These are phyloP conservation scores for Macaranga tanarius DNA, from an alignment of 441 rosid genomes.

Conservation along the genomic window DNA sequence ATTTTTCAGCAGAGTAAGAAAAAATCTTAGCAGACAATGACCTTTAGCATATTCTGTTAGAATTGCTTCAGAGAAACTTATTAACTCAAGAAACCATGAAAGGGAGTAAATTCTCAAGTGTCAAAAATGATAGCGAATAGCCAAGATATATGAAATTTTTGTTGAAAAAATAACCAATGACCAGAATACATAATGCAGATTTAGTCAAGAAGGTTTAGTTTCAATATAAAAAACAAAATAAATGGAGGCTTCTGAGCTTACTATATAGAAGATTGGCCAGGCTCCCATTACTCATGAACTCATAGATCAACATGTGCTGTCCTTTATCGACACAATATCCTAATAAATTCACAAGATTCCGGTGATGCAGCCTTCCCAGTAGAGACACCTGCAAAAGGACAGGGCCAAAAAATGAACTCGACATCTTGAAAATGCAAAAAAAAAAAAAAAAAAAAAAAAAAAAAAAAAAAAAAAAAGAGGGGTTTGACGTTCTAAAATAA, in stretches of 20 bases:
- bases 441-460: no score
- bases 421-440: background rate
- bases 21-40: background rate
- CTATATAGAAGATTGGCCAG: conserved; percentile 75
- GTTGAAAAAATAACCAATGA: background rate
- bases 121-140: background rate
- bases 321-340: conserved; percentile 93
- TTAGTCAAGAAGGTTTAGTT: background rate
- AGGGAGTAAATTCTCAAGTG: background rate
- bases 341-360: conserved; percentile 89
- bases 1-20: background rate
- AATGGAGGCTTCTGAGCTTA: conserved; percentile 38
- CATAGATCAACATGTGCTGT: conserved; percentile 74
- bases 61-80: background rate
- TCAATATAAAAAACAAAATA: conserved; percentile 13
- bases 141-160: background rate
- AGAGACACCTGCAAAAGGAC: conserved; percentile 20
- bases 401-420: conserved; percentile 11
- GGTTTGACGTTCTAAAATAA: background rate
- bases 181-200: conserved; percentile 1
- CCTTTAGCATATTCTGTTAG: background rate
- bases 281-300: conserved; percentile 97
- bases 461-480: background rate
- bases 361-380: conserved; percentile 61
- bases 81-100: background rate